Evolutionary conservation across 352 stramenopile species (phyloP).

Genomic region (Vaucheria bursata): DNA sequence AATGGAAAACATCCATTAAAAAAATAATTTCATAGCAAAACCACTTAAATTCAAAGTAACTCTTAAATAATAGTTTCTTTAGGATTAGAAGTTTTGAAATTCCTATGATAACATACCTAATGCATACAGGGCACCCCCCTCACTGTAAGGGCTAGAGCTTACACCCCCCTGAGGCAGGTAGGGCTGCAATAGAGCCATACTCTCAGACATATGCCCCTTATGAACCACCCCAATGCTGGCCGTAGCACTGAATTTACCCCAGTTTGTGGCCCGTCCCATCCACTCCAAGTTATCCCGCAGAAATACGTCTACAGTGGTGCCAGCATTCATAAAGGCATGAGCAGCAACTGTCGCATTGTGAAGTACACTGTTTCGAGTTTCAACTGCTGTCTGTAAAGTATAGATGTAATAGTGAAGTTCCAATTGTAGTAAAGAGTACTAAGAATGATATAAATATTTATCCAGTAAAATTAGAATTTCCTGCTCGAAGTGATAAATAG

Average conservation of each 20-base stretch:
- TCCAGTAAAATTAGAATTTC: no score
- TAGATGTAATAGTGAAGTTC: no score
- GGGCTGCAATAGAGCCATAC: conserved; percentile 90
- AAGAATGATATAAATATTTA: no score
- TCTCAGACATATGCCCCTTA: conserved; percentile 91
- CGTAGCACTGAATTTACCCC: conserved; percentile 97
- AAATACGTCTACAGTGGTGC: conserved; percentile 88
- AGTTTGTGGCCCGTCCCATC: conserved; percentile 91
- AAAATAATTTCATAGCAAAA: no score
- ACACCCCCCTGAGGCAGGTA: conserved; percentile 68
- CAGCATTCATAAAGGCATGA: conserved; percentile 90
- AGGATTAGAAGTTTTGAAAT: no score
- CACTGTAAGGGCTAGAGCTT: conserved; percentile 81
- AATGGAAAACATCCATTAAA: no score
- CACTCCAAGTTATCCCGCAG: conserved; percentile 96
- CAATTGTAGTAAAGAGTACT: no score
- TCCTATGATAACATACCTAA: no score
- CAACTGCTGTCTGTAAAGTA: conserved; percentile 58
- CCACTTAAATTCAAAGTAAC: no score
- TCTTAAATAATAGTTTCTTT: no score
- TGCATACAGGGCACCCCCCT: conserved; percentile 92
- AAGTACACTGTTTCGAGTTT: conserved; percentile 89
- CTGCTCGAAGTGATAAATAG: no score
- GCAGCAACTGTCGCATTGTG: conserved; percentile 93
- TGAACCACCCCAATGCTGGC: conserved; percentile 95